These are phyloP conservation scores for Corylus americana DNA, from an alignment of 306 rosid species.

Conservation along the genomic window DNA sequence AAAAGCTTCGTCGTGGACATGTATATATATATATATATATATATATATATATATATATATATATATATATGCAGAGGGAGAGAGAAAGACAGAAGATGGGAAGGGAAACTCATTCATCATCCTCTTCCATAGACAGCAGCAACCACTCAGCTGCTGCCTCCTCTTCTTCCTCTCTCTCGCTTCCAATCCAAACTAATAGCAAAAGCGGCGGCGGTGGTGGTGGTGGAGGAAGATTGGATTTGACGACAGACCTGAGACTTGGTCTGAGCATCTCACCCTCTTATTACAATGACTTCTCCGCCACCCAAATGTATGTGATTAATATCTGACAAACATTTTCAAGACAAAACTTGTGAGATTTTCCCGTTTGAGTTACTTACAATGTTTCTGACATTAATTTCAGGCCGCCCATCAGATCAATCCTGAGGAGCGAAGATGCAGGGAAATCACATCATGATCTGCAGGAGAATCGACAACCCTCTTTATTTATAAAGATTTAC, in stretches of 20 bases:
- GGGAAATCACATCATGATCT: slow-evolving; percentile 34
- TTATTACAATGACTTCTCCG: slow-evolving; percentile 25
- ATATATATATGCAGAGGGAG: no score
- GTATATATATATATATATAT: background rate
- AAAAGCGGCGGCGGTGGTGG: no score
- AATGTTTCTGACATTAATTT: background rate
- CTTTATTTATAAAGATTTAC: slow-evolving; percentile 66
- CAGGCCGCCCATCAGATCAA: slow-evolving; percentile 53
- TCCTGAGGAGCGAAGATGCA: slow-evolving; percentile 41
- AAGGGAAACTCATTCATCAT: background rate
- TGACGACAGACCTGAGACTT: slow-evolving; percentile 60
- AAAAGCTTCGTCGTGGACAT: slow-evolving; percentile 46
- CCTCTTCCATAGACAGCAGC: slow-evolving; percentile 42
- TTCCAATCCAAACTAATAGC: background rate
- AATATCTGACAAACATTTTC: background rate
- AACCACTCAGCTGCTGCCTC: slow-evolving; percentile 20
- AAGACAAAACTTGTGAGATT: background rate
- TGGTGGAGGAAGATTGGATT: slow-evolving; percentile 13
- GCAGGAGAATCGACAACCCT: slow-evolving; percentile 35
- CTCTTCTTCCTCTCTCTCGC: slow-evolving; percentile 25
- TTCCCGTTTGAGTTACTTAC: background rate
- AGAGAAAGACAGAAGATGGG: no score
- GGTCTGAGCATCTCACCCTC: slow-evolving; percentile 47
- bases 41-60: no score
- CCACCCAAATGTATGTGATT: slow-evolving; percentile 30